Conservation (phyloP, 192 early-diverging fungal genomes). For the Thamnidium elegans region DNA sequence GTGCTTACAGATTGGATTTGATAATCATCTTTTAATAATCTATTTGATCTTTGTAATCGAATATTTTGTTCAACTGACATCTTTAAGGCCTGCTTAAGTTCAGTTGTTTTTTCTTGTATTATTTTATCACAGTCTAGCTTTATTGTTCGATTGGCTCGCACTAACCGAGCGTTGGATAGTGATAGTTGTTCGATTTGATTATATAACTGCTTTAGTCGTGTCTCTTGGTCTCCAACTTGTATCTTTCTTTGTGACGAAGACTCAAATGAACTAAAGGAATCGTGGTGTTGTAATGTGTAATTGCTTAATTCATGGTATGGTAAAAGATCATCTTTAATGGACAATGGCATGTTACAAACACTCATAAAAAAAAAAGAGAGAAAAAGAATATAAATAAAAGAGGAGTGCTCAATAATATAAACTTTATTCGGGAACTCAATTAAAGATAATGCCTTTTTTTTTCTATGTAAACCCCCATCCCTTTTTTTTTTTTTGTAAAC, state of each 20-base stretch:
- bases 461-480: too few relatives aligned
- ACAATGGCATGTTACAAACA: too few relatives aligned
- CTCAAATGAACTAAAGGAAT: constrained; percentile 9
- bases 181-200: constrained; percentile 34
- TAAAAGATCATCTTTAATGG: constrained; percentile 11
- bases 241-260: constrained; percentile 22
- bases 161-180: constrained; percentile 32
- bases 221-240: constrained; percentile 26
- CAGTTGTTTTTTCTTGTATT: constrained; percentile 29
- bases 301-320: constrained; percentile 36
- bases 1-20: constrained; percentile 14
- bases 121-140: constrained; percentile 32
- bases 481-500: not conserved
- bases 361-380: not conserved
- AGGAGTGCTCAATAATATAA: too few relatives aligned
- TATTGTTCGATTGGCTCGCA: constrained; percentile 33
- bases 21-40: constrained; percentile 31
- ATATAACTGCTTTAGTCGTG: constrained; percentile 29
- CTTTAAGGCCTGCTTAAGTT: constrained; percentile 32
- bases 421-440: too few relatives aligned
- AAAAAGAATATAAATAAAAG: not conserved
- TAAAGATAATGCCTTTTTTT: too few relatives aligned
- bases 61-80: constrained; percentile 22
- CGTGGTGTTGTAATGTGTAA: constrained; percentile 35
- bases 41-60: constrained; percentile 29